These are phyloP conservation scores for Rhododendron henanense DNA, from an alignment of 148 eudicot genomes.

Conservation along the genomic window DNA sequence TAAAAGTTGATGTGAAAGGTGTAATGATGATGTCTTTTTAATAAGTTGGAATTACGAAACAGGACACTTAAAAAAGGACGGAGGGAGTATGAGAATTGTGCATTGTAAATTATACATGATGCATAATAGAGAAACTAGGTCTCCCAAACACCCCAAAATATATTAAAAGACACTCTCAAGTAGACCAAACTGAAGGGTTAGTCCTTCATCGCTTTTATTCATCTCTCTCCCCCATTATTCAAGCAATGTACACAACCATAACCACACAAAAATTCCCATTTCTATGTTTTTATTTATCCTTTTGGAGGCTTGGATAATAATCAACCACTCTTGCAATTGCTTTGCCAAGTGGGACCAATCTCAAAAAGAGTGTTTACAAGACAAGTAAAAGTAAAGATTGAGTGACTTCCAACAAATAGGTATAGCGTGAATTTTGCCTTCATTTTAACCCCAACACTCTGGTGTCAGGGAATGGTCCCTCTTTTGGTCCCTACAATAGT, in stretches of 20 bases:
- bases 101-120: no score
- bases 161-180: neutral
- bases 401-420: neutral
- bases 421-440: neutral
- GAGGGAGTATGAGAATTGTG: no score
- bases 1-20: no score
- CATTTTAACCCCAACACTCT: slow-evolving; percentile 56
- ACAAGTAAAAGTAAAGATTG: neutral
- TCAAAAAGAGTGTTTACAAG: slow-evolving; percentile 2
- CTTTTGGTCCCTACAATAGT: slow-evolving; percentile 69
- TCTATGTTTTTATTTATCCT: neutral
- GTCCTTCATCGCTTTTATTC: neutral
- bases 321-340: slow-evolving; percentile 1
- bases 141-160: neutral
- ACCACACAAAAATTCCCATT: neutral
- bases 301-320: slow-evolving; percentile 14
- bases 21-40: no score
- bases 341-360: slow-evolving; percentile 15
- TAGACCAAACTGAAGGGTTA: neutral
- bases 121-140: neutral
- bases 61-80: no score
- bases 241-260: neutral
- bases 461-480: slow-evolving; percentile 83
- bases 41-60: no score
- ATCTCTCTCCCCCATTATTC: neutral